Evolutionary conservation across 179 eudicot genomes (phyloP), one percentile per base, ranked within the genome.

Genomic region (Beta lomatogona): DNA sequence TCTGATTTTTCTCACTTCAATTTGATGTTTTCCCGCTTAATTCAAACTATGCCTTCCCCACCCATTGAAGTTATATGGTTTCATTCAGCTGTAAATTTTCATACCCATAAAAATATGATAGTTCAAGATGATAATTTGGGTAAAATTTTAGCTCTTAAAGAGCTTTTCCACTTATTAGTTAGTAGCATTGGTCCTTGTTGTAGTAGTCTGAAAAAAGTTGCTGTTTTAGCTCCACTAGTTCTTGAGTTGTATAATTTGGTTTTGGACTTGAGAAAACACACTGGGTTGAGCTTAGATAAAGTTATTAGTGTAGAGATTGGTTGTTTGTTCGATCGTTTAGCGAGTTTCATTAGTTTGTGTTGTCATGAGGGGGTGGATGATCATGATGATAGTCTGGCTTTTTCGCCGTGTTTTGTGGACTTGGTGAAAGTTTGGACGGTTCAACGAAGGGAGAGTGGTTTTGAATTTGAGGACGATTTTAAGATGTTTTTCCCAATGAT

Each of bases 21-120:
- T 66, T 83, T 86, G 71, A 88, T 94, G 71, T 91, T 92, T 83
- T 91, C 86, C 65, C 89, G 98, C 10, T 72, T 91, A 82, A 86
- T 94, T 50, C 95, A 90, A 74, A 82, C 90, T 6, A 88, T 90
- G 88, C 81, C 86, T 41, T 93, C 92, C n/a, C 98, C 98, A 14
- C 95, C 98, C 4, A 86, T 94, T 59, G 97, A 92, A 77, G 74
- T 94, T 71, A 87, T 88, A 59, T 94, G 97, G 98, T 94, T 94
- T 71, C 89, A 94, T 79, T 82, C 93, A 13, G 98, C 98, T n/a
- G 89, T 91, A 66, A 89, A 89, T 59, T 90, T 86, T 68, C 93
- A 88, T 55, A 50, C 88, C 61, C 85, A 85, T 70, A 73, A 70
- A 71, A 87, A 81, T 46, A 60, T 77, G 9, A 75, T 65, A 31